Base-by-base conservation (phyloP, 768 basidiomycete species). In the Kwoniella newhampshirensis region DNA sequence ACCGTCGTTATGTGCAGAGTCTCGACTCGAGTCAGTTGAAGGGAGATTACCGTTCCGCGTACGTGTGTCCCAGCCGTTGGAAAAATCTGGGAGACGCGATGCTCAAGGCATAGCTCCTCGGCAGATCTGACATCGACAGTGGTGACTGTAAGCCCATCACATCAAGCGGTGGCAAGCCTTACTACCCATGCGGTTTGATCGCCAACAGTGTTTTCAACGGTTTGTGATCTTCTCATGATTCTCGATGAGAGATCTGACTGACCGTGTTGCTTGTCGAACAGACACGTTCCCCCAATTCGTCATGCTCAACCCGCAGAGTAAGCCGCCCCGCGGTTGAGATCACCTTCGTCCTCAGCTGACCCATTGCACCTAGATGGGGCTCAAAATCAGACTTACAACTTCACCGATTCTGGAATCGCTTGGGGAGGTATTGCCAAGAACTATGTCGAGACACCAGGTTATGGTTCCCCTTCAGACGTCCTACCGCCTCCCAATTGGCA, bases 141-240 rank as follows among this genome's bases (percentile, higher is more conserved):
- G 84, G 89, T 28, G 86, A 93, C 70, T 99, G 96, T 82, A 88
- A 90, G 75, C 96, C 96, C 2, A 81, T 94, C 44, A 87, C 82
- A n/a, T 67, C 70, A 25, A 71, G 80, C 4, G 74, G 67, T 39
- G 77, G 78, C 55, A 84, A 82, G 68, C 80, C 83, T 8, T 84
- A 91, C 73, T 99, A 93, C 70, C 96, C 96, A 1, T 99, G 96
- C 66, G 96, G 96, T 37, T 80, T 99, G 62, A 94, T 99, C 62
- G 96, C 96, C 42, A 99, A 99, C 78, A 96, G 91, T 1, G 36
- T 91, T 9, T 99, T 97, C 81, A 99, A 99, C 70, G 93, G 91
- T 89, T 46, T 20, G 17, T 11, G 3, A 7, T 5, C 23, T 17
- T 36, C 21, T 37, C 36, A 7, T 26, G 18, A 4, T 51, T 61